A percentile compares a stretch with the other conserved stretches of the same genome.
Conservation (phyloP, 2,329 filamentous ascomycete species). For the Penicillium sp. region DNA sequence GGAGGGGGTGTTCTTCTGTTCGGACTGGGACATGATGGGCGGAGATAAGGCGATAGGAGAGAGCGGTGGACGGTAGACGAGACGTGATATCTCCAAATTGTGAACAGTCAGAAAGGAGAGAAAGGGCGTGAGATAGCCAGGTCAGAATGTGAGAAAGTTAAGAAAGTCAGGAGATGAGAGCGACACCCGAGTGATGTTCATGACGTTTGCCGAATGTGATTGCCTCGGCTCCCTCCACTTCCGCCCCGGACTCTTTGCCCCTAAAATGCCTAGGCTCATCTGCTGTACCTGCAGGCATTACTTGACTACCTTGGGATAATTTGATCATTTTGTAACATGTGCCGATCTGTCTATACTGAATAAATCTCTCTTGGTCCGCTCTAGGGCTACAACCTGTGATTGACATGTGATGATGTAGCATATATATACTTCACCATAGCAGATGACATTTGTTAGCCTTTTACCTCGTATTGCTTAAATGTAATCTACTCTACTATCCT, state of each 20-base stretch:
- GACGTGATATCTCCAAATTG: neutral
- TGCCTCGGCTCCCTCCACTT: slow-evolving; percentile 34
- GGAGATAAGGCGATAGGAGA: neutral
- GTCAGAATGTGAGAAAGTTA: neutral
- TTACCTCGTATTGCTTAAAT: too few relatives aligned
- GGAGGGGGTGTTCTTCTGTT: slow-evolving; percentile 51
- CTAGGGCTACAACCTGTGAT: too few relatives aligned
- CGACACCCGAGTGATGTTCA: slow-evolving; percentile 34
- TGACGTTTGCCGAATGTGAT: slow-evolving; percentile 38
- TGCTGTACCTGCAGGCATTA: neutral
- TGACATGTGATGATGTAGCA: too few relatives aligned
- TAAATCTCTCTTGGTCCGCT: too few relatives aligned
- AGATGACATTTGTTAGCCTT: too few relatives aligned
- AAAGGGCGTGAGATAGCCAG: too few relatives aligned
- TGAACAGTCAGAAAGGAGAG: too few relatives aligned
- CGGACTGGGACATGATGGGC: slow-evolving; percentile 43
- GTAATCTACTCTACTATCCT: too few relatives aligned
- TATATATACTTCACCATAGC: too few relatives aligned
- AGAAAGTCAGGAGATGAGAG: slow-evolving; percentile 12
- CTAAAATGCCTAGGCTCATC: neutral
- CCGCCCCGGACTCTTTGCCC: neutral
- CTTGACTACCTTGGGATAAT: neutral
- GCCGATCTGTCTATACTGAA: neutral
- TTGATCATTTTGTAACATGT: neutral
- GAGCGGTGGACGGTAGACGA: neutral